Conservation (phyloP, 2,329 filamentous ascomycete genomes). For the Penicillium sp. region DNA sequence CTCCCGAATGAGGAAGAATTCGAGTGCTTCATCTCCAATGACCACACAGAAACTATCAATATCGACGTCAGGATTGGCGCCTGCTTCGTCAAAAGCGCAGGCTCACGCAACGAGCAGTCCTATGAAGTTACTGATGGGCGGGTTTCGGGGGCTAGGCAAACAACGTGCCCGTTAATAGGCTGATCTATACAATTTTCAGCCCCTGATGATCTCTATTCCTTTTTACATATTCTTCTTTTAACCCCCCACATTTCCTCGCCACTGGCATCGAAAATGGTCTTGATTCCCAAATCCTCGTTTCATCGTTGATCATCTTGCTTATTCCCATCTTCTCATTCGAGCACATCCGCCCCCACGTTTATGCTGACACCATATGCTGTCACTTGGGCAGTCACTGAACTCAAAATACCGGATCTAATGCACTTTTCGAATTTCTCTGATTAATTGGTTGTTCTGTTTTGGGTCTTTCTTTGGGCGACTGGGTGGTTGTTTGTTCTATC, state of each 20-base stretch:
- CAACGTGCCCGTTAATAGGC: not conserved
- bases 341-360: not conserved
- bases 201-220: not conserved
- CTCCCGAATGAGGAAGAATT: not conserved
- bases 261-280: too few relatives aligned
- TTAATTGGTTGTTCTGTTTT: not conserved
- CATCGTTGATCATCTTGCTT: not conserved
- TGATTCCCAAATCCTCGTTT: not conserved
- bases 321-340: not conserved
- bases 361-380: not conserved
- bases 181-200: not conserved
- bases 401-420: not conserved
- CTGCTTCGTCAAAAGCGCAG: conserved; percentile 4
- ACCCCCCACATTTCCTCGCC: not conserved
- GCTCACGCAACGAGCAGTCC: not conserved
- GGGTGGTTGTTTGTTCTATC: not conserved
- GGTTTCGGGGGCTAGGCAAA: conserved; percentile 13
- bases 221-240: too few relatives aligned
- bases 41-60: not conserved
- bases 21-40: not conserved
- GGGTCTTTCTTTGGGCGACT: too few relatives aligned
- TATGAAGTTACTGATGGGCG: conserved; percentile 14
- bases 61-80: not conserved
- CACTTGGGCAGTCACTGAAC: not conserved
- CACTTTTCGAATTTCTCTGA: not conserved